phyloP scores from a whole-genome alignment of 371 early-diverging fungal species.

The Mucor ambiguus region DNA sequence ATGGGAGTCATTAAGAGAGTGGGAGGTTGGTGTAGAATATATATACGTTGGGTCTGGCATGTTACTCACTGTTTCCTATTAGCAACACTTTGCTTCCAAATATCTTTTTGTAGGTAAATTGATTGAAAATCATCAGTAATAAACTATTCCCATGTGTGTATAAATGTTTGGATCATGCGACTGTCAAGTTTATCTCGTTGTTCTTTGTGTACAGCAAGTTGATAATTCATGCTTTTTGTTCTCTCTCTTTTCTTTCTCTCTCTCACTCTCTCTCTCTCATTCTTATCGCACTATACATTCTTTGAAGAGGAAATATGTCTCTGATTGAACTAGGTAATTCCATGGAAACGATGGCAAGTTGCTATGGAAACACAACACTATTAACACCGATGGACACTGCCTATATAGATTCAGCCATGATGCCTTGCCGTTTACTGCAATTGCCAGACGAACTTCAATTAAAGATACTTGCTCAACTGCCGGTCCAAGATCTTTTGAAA shows the following conservation, averaged over 20 bases:
- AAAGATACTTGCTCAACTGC: slow-evolving; percentile 32
- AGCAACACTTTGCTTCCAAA: slow-evolving; percentile 22
- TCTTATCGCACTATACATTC: slow-evolving; percentile 3
- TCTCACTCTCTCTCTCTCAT: slow-evolving; percentile 2
- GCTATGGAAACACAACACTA: background rate
- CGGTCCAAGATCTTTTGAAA: slow-evolving; percentile 39
- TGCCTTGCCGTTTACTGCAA: slow-evolving; percentile 1
- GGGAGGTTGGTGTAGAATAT: slow-evolving; percentile 38
- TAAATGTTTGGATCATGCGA: slow-evolving; percentile 19
- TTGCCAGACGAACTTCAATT: slow-evolving; percentile 47
- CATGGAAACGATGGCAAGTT: background rate
- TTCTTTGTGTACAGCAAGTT: background rate
- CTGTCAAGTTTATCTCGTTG: slow-evolving; percentile 13
- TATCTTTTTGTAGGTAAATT: slow-evolving; percentile 32
- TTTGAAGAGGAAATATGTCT: background rate
- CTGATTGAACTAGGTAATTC: background rate
- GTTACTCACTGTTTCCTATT: background rate
- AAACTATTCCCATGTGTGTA: background rate
- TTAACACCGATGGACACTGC: background rate
- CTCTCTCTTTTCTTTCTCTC: slow-evolving; percentile 1
- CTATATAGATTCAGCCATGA: background rate
- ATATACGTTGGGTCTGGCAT: background rate
- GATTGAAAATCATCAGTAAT: slow-evolving; percentile 19
- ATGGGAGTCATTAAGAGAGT: slow-evolving; percentile 73
- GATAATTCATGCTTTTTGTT: slow-evolving; percentile 6